Evolutionary conservation across 352 stramenopile species (phyloP).

Genomic region (Globisporangium recalcitrans): DNA sequence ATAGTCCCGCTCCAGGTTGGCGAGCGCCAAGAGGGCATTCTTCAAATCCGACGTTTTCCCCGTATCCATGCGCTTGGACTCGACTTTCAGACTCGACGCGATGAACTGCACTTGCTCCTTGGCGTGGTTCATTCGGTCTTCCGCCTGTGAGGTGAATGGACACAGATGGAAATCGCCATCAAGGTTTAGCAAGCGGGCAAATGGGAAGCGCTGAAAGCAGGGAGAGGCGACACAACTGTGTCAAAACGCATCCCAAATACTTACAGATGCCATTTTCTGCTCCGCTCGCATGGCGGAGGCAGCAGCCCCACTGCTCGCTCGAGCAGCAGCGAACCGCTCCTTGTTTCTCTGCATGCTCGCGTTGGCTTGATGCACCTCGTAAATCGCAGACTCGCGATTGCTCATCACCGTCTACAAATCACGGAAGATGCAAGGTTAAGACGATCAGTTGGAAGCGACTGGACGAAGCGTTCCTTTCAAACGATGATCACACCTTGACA

Average conservation of each 20-base stretch:
- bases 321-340: conserved; percentile 78
- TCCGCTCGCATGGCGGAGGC: conserved; percentile 84
- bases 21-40: conserved; percentile 65
- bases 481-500: conserved; percentile 55
- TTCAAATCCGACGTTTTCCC: conserved; percentile 78
- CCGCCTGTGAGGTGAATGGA: conserved; percentile 30
- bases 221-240: background rate
- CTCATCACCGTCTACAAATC: conserved; percentile 70
- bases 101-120: conserved; percentile 88
- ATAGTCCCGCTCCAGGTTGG: conserved; percentile 77
- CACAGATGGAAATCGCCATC: conserved; percentile 3
- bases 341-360: conserved; percentile 88
- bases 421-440: background rate
- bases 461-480: background rate
- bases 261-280: conserved; percentile 83
- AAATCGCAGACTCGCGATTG: conserved; percentile 81
- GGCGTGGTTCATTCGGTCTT: conserved; percentile 84
- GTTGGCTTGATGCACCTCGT: conserved; percentile 86
- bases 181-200: background rate
- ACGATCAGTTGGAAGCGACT: background rate
- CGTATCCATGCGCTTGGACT: conserved; percentile 78
- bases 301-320: conserved; percentile 76
- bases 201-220: background rate
- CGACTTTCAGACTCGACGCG: conserved; percentile 79
- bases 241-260: conserved; percentile 6